A percentile compares a stretch with the other conserved stretches of the same genome.
phyloP scores from a whole-genome alignment of 768 basidiomycete species.

The Hypholoma sublateritium region DNA sequence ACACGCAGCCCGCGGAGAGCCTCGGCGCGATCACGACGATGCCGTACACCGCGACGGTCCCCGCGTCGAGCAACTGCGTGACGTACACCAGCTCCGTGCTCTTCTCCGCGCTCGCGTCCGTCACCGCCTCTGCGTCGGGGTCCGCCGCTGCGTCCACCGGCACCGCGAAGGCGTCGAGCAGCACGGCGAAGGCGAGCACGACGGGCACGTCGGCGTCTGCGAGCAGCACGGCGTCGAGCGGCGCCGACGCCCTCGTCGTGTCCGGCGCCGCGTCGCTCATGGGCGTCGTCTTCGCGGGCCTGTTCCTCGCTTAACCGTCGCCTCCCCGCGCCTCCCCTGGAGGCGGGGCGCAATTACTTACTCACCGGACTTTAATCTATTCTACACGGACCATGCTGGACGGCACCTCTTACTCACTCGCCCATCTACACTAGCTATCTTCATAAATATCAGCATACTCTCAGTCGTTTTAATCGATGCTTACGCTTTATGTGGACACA shows the following conservation, averaged over 20 bases:
- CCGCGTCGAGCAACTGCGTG: conserved; percentile 38
- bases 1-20: conserved; percentile 43
- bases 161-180: background rate
- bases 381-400: no score
- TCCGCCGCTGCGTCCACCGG: conserved; percentile 1
- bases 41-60: conserved; percentile 41
- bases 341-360: no score
- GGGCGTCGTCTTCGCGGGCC: conserved; percentile 18
- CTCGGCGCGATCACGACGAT: conserved; percentile 40
- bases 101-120: conserved; percentile 24
- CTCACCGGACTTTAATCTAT: background rate
- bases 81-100: conserved; percentile 28
- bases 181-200: background rate
- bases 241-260: conserved; percentile 9
- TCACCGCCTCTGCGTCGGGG: conserved; percentile 2
- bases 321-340: background rate
- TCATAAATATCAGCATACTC: no score
- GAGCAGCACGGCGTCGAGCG: background rate
- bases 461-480: no score
- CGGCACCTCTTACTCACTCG: no score
- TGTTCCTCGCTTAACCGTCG: conserved; percentile 18
- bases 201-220: conserved; percentile 4
- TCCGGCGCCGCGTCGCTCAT: conserved; percentile 7
- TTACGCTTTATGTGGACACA: no score
- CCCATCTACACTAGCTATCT: no score